These are phyloP conservation scores for Suhomyces wounanorum DNA, from an alignment of 1,139 yeast genomes.

Conservation along the genomic window DNA sequence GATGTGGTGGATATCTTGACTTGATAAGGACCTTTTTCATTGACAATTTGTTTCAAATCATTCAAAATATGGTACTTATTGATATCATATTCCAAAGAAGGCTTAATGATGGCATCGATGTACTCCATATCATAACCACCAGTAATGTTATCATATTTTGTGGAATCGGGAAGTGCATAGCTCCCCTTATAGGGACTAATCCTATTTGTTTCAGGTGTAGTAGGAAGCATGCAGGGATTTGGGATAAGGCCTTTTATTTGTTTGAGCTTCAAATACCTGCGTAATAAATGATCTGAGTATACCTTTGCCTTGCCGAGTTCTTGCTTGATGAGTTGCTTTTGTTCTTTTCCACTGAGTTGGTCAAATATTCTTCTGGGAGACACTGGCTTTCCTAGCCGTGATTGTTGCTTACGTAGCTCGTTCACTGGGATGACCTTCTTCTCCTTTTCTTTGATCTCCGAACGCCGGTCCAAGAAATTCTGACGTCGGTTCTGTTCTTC, in stretches of 20 bases:
- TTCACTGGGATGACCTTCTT: slow-evolving; percentile 13
- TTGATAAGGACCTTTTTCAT: slow-evolving; percentile 40
- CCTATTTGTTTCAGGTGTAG: slow-evolving; percentile 23
- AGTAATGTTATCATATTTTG: slow-evolving; percentile 20
- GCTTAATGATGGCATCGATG: slow-evolving; percentile 37
- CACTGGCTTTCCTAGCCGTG: slow-evolving; percentile 4
- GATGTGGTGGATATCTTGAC: slow-evolving; percentile 33
- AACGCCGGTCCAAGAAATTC: slow-evolving; percentile 16
- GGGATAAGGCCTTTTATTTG: slow-evolving; percentile 33
- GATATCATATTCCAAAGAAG: slow-evolving; percentile 39
- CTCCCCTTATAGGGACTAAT: slow-evolving; percentile 5
- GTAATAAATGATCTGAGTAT: slow-evolving; percentile 23
- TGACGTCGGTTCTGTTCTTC: slow-evolving; percentile 22
- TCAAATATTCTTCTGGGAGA: slow-evolving; percentile 6
- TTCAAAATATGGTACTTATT: slow-evolving; percentile 32
- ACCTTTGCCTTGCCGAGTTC: slow-evolving; percentile 15
- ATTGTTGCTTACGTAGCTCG: slow-evolving; percentile 12
- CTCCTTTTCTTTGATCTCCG: slow-evolving; percentile 12
- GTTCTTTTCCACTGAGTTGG: slow-evolving; percentile 8
- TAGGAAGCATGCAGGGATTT: slow-evolving; percentile 37
- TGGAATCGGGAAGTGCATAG: slow-evolving; percentile 26
- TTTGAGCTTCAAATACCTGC: slow-evolving; percentile 32
- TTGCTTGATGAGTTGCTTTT: slow-evolving; percentile 13
- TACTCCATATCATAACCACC: slow-evolving; percentile 38
- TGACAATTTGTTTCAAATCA: slow-evolving; percentile 23